Conservation (phyloP, 2,329 filamentous ascomycete species). For the Clarireedia hainanense region DNA sequence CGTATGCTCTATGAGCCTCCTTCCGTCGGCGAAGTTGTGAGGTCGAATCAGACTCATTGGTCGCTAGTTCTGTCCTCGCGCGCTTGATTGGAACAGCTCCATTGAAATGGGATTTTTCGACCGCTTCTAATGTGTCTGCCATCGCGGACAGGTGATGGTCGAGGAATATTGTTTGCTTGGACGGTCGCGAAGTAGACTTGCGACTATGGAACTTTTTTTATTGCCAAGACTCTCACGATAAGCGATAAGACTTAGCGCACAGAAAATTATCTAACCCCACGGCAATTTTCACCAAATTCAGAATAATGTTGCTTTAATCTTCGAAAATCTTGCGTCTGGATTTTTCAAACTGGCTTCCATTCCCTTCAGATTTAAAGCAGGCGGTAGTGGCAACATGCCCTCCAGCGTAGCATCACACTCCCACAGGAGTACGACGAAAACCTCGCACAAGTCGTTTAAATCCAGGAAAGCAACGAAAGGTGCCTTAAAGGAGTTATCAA, state of each 20-base stretch:
- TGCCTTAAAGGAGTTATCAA: conserved; percentile 73
- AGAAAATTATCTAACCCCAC: conserved; percentile 8
- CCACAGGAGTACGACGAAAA: conserved; percentile 88
- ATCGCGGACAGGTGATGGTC: conserved; percentile 1
- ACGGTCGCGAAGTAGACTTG: conserved; percentile 3
- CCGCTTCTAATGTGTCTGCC: conserved; percentile 15
- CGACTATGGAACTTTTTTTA: conserved; percentile 2
- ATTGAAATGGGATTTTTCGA: conserved; percentile 34
- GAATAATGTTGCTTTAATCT: neutral
- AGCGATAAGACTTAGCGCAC: conserved; percentile 14
- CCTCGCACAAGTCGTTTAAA: conserved; percentile 84
- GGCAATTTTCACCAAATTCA: neutral
- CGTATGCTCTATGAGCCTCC: conserved; percentile 70
- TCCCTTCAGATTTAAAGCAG: conserved; percentile 84
- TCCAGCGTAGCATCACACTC: conserved; percentile 64
- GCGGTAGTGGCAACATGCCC: conserved; percentile 61
- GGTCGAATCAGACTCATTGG: conserved; percentile 23
- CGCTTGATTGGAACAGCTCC: conserved; percentile 44
- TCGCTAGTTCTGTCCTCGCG: conserved; percentile 41
- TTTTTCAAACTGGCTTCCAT: conserved; percentile 54
- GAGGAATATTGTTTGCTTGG: neutral
- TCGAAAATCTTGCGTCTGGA: neutral
- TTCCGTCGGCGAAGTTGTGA: conserved; percentile 38
- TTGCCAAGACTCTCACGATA: conserved; percentile 4
- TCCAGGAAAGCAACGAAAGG: conserved; percentile 84